A percentile compares a stretch with the other conserved stretches of the same genome.
phyloP scores from a whole-genome alignment of 2,329 filamentous ascomycete species.

The Colletotrichum limetticola region DNA sequence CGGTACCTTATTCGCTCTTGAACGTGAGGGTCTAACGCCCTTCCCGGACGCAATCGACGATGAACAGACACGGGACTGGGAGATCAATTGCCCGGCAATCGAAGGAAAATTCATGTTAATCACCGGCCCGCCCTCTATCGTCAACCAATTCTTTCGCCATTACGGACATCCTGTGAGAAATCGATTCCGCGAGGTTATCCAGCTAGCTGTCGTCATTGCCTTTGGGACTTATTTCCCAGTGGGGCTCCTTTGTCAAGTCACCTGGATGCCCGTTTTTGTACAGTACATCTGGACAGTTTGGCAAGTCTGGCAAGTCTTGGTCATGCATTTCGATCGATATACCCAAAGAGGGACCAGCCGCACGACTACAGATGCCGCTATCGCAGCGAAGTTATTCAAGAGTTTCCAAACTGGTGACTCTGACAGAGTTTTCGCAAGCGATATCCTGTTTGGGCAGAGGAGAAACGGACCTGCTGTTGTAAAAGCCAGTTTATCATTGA shows the following conservation, averaged over 20 bases:
- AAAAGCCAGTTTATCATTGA: background rate
- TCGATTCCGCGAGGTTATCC: background rate
- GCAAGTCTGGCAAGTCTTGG: slow-evolving; percentile 37
- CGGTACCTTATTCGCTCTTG: slow-evolving; percentile 26
- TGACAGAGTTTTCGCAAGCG: background rate
- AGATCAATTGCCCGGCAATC: slow-evolving; percentile 34
- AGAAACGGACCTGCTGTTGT: background rate
- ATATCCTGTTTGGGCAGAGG: background rate
- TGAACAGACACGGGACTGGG: slow-evolving; percentile 27
- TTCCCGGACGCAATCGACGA: background rate
- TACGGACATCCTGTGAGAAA: slow-evolving; percentile 15
- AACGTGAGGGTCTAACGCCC: background rate
- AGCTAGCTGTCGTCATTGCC: background rate
- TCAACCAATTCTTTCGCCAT: slow-evolving; percentile 38
- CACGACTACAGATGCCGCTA: background rate
- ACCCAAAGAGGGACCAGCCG: background rate
- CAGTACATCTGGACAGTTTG: slow-evolving; percentile 39
- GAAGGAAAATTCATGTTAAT: slow-evolving; percentile 37
- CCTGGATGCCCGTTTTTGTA: slow-evolving; percentile 36
- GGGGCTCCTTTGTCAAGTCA: background rate
- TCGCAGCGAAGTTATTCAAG: background rate
- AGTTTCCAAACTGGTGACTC: background rate
- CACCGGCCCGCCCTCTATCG: slow-evolving; percentile 3
- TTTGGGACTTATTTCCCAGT: background rate
- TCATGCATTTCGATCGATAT: slow-evolving; percentile 37